Evolutionary conservation across 805 yeast genomes (phyloP).

Genomic region (Suhomyces sp.): DNA sequence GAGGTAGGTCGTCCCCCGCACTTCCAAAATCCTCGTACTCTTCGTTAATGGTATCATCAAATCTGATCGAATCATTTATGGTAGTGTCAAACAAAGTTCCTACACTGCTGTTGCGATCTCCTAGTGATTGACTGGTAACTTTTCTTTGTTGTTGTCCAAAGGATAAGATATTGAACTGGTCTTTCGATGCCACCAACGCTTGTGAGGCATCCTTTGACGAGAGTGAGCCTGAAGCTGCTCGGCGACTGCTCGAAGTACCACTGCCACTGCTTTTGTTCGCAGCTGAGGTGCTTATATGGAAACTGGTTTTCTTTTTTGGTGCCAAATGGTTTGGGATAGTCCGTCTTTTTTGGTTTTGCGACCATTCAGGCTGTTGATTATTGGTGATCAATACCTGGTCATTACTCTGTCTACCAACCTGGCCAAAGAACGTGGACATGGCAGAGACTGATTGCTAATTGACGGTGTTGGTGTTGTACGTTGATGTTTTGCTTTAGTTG

Average conservation of each 20-base stretch:
- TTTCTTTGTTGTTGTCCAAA: constrained; percentile 33
- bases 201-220: constrained; percentile 7
- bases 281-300: constrained; percentile 30
- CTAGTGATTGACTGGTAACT: constrained; percentile 10
- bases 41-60: constrained; percentile 32
- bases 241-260: constrained; percentile 7
- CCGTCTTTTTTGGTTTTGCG: constrained; percentile 32
- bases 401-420: neutral
- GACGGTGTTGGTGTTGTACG: no score
- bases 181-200: constrained; percentile 11
- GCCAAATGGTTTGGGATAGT: constrained; percentile 43
- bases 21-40: constrained; percentile 27
- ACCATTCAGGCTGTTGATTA: constrained; percentile 36
- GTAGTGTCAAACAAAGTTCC: constrained; percentile 22
- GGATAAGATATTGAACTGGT: constrained; percentile 35
- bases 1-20: constrained; percentile 47
- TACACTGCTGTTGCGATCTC: constrained; percentile 13
- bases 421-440: constrained; percentile 7
- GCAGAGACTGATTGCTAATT: no score
- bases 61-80: constrained; percentile 18
- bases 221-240: constrained; percentile 6
- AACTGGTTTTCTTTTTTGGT: constrained; percentile 40
- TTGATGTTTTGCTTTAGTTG: no score
- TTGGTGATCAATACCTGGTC: neutral
- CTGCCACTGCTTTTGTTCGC: constrained; percentile 11